Evolutionary conservation across 306 rosid genomes (phyloP).

Genomic region (Acacia crassicarpa): DNA sequence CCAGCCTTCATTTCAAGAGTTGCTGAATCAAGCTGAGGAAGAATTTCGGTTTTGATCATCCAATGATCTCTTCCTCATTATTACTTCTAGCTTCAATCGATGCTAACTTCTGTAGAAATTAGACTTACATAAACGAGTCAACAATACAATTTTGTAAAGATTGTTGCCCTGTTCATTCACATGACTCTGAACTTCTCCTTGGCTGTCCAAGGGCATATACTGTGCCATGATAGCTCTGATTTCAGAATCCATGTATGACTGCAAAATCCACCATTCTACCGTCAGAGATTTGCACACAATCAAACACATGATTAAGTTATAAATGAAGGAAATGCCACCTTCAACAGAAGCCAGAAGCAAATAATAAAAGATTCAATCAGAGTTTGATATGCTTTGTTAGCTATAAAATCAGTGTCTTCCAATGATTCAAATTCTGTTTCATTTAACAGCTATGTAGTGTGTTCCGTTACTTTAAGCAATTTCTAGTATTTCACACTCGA

Average conservation of each 20-base stretch:
- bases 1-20: too few species aligned
- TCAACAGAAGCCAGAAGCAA: not conserved
- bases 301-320: not conserved
- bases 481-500: not conserved
- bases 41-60: too few species aligned
- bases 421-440: not conserved
- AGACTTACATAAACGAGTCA: too few species aligned
- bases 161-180: too few species aligned
- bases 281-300: not conserved
- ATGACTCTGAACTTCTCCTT: constrained; percentile 74
- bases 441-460: not conserved
- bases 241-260: constrained; percentile 96
- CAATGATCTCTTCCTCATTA: too few species aligned
- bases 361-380: not conserved
- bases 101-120: too few species aligned
- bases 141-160: too few species aligned
- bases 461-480: not conserved
- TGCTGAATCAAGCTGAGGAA: too few species aligned
- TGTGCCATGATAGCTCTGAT: constrained; percentile 97
- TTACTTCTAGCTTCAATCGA: too few species aligned
- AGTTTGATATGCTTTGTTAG: not conserved
- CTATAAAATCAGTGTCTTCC: not conserved
- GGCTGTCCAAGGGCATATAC: constrained; percentile 96
- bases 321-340: not conserved
- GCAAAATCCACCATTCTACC: constrained; percentile 48